Percentiles rank a stretch among this genome's conserved stretches.
These are phyloP conservation scores for Pseudoscleropodium purum DNA, from an alignment of 225 moss, liverwort and hornwort species.

Conservation along the genomic window DNA sequence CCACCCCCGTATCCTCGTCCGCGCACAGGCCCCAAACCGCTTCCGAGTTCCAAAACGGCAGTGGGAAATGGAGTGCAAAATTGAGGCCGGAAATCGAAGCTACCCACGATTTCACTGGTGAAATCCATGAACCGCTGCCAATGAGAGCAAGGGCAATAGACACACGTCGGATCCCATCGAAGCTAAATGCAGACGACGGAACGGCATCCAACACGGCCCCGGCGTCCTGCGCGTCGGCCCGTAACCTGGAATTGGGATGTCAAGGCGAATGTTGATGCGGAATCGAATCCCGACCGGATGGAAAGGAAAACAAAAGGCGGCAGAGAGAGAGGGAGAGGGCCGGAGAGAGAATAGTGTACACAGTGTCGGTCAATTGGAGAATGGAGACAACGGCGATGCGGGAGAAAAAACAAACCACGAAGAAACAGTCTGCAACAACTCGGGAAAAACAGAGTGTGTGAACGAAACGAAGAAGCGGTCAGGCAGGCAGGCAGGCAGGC, in stretches of 20 bases:
- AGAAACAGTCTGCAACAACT: not conserved
- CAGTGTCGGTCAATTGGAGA: not conserved
- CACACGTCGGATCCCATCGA: conserved; percentile 22
- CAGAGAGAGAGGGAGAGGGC: not conserved
- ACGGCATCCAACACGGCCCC: not conserved
- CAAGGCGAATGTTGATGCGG: not conserved
- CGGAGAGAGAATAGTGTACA: not conserved
- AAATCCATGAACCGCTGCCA: not conserved
- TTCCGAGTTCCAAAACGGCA: not conserved
- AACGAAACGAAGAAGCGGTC: not conserved
- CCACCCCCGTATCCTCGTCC: not conserved
- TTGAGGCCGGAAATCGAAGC: not conserved
- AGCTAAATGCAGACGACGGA: not conserved
- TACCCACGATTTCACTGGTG: not conserved
- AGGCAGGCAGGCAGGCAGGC: not conserved
- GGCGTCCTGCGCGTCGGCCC: not conserved
- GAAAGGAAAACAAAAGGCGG: not conserved
- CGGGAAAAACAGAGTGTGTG: not conserved
- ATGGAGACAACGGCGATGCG: not conserved
- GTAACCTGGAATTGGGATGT: not conserved
- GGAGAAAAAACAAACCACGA: not conserved
- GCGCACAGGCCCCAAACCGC: not conserved
- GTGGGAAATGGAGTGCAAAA: not conserved
- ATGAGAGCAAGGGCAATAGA: not conserved
- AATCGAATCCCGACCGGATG: not conserved